Base-by-base conservation (phyloP, 1,139 yeast genomes). In the Spathaspora jeffriesii region DNA sequence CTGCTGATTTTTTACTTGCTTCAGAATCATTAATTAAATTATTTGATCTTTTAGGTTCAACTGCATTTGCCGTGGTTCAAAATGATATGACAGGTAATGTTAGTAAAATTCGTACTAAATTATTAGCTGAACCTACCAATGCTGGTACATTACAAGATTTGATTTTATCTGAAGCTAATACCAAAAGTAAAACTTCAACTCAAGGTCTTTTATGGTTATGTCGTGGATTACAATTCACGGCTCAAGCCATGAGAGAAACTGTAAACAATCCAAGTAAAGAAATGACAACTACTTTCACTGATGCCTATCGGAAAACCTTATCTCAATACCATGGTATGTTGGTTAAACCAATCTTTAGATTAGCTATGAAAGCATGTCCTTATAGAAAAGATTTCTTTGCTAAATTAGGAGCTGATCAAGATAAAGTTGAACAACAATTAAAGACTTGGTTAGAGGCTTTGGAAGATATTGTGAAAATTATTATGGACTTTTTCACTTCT, bases 331-430 rank as follows among this genome's bases (percentile, higher is more conserved):
- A 90, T 70, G 85, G 86, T 49, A 82, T 90, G 78, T 73, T 90
- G 61, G 77, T 90, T 54, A 86, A 87, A 63, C 96, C 96, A 23
- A 82, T 90, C 50, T 91, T 90, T 79, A 88, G 88, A 76, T 78
- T 91, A 63, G 97, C 97, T 48, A 90, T 90, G 97, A 88, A 88
- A 68, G 96, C 96, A 1, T 89, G 96, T 68, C 97, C 97, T 28
- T 90, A 88, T 70, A 82, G 97, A 72, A 84, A 83, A 65, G 96
- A 84, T 61, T 88, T 90, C 62, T 90, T 89, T 61, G 84, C 67
- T 50, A 90, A 89, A 72, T 78, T 90, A 57, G 96, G 96, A 45
- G 69, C 73, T 22, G 88, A 84, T 63, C 85, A 82, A 64, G 82
- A 71, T 31, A 81, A 78, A 63, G 96, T 91, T 22, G 59, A 67